Base-by-base conservation (phyloP, 1,139 yeast genomes). In the Scheffersomyces quercinus region DNA sequence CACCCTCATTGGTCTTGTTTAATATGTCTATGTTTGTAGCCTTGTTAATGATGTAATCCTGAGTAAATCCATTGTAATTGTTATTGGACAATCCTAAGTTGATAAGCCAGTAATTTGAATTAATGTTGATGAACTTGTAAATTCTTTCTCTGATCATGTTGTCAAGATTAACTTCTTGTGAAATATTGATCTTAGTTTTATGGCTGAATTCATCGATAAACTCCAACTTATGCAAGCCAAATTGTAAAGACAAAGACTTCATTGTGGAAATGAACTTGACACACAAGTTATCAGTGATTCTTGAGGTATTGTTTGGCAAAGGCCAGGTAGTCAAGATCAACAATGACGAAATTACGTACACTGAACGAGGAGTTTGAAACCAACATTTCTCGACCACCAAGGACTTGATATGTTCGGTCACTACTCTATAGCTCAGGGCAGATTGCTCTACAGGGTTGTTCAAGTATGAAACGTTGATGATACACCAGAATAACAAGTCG, bases 301-400 rank as follows among this genome's bases (percentile, higher is more conserved):
- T 67, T 42, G 63, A 62, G 32, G 55, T 47, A 14, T 56, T 50
- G 28, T 59, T 59, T 5, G 77, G 78, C 32, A 73, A 59, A n/a
- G 78, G 75, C 79, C 79, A 74, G 3, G 78, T 72, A 7, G 79
- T 73, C 43, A 74, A 63, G 26, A 74, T 64, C 36, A 73, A 58
- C 38, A 74, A 62, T 3, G 78, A 64, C 6, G 70, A 62, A 28
- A 74, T 55, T 7, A 73, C 67, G 48, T 70, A 72, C 13, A 73
- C 67, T 20, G 75, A 70, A 49, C 79, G 62, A 9, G 79, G 79
- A 20, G 79, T 74, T 38, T 66, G 62, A 42, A 69, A 59, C 79
- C 79, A 74, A 54, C 78, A 72, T 44, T 63, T 67, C 39, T 64
- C 65, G 36, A 73, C 78, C 35, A 73, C 77, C 50, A 73, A 60